These are phyloP conservation scores for Jackrogersella multiformis DNA, from an alignment of 495 filamentous ascomycete species.

Conservation along the genomic window DNA sequence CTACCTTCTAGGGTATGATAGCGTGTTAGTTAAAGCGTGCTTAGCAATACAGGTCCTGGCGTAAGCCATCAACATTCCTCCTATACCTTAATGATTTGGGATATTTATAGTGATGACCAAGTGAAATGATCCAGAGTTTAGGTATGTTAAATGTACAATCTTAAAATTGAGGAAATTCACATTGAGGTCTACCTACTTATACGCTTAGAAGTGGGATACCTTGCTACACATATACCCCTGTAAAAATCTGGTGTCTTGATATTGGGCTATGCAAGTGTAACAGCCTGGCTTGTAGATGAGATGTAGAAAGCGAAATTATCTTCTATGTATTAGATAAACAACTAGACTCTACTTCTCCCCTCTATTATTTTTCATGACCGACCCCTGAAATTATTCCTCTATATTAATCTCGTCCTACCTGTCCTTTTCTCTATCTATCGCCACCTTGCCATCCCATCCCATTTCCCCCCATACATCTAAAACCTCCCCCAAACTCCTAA, in stretches of 20 bases:
- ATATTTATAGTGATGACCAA: neutral
- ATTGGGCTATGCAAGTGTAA: too few relatives aligned
- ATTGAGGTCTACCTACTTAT: neutral
- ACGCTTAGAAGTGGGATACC: too few relatives aligned
- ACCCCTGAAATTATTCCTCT: neutral
- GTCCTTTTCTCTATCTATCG: too few relatives aligned
- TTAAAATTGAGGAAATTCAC: neutral
- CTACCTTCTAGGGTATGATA: conserved; percentile 8
- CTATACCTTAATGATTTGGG: neutral
- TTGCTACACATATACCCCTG: too few relatives aligned
- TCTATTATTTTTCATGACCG: neutral
- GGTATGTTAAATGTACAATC: neutral
- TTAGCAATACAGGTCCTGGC: conserved; percentile 5
- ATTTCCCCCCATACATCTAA: neutral
- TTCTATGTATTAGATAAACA: too few relatives aligned
- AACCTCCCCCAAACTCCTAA: too few relatives aligned
- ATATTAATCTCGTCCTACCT: neutral
- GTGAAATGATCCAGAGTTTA: neutral
- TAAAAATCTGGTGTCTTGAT: too few relatives aligned
- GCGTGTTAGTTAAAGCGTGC: conserved; percentile 4
- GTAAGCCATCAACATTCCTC: neutral
- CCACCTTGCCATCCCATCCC: too few relatives aligned
- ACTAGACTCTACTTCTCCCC: too few relatives aligned
- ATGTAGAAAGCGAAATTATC: too few relatives aligned
- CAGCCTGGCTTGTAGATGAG: too few relatives aligned